Evolutionary conservation across 441 rosid species (phyloP).

Genomic region (Adansonia rubrostipa): DNA sequence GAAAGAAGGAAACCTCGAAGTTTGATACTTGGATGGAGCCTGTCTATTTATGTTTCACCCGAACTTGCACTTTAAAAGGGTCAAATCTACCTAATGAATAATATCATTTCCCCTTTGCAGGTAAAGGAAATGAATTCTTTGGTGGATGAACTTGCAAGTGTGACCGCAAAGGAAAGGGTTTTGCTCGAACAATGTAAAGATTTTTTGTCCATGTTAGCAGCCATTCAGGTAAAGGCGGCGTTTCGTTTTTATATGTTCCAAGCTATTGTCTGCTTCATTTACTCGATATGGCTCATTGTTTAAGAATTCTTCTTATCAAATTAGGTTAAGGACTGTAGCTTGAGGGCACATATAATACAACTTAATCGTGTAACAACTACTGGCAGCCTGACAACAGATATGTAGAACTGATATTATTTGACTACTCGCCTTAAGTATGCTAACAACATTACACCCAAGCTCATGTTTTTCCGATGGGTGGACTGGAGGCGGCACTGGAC

Average conservation of each 20-base stretch:
- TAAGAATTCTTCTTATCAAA: not conserved
- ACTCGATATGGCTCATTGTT: not conserved
- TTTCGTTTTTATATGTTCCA: constrained; percentile 12
- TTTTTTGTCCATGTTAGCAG: constrained; percentile 53
- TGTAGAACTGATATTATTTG: constrained; percentile 60
- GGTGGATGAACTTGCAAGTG: constrained; percentile 51
- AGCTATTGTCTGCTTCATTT: constrained; percentile 19
- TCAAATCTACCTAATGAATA: not conserved
- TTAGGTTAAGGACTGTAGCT: constrained; percentile 70
- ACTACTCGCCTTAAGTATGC: constrained; percentile 55
- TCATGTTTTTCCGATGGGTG: constrained; percentile 44
- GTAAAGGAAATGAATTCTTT: constrained; percentile 57
- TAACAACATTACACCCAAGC: constrained; percentile 43
- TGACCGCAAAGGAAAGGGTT: constrained; percentile 51
- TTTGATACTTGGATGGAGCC: not conserved
- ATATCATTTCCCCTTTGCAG: constrained; percentile 34
- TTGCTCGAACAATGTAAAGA: constrained; percentile 52
- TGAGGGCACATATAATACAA: constrained; percentile 70
- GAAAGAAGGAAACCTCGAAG: not conserved
- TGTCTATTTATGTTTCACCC: constrained; percentile 19
- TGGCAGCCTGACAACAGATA: constrained; percentile 69
- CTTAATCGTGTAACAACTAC: constrained; percentile 48
- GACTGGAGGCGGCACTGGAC: constrained; percentile 45
- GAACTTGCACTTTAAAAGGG: constrained; percentile 10
- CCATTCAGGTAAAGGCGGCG: constrained; percentile 55